These are phyloP conservation scores for Cyclotella choctawhatcheeana DNA, from an alignment of 108 stramenopile genomes.

Conservation along the genomic window DNA sequence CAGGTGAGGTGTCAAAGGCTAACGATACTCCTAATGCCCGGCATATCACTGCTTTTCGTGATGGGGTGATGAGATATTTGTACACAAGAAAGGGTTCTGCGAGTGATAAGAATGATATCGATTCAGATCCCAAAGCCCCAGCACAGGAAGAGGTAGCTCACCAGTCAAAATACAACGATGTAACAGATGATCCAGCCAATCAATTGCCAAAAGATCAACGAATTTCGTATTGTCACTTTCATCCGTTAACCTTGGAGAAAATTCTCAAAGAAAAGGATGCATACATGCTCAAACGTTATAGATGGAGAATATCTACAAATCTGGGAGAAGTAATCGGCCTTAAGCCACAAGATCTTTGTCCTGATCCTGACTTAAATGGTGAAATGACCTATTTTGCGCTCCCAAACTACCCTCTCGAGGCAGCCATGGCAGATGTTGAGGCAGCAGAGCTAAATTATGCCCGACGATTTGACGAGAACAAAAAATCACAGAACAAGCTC, in stretches of 20 bases:
- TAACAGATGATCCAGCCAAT: neutral
- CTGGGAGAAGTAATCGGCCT: conserved; percentile 14
- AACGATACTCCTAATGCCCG: neutral
- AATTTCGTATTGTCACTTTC: conserved; percentile 17
- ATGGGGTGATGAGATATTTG: conserved; percentile 11
- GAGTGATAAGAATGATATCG: neutral
- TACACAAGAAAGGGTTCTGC: neutral
- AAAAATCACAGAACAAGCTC: neutral
- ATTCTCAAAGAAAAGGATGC: neutral
- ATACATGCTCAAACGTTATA: conserved; percentile 6
- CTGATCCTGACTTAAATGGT: conserved; percentile 12
- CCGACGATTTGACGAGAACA: neutral
- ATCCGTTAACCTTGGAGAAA: conserved; percentile 4
- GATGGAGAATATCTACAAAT: conserved; percentile 10
- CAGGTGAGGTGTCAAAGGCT: neutral
- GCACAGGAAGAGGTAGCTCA: neutral
- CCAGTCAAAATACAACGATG: neutral
- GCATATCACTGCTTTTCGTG: conserved; percentile 2
- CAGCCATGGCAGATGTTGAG: conserved; percentile 4
- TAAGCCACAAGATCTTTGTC: neutral
- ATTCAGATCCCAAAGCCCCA: too few relatives aligned
- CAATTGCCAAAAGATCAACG: conserved; percentile 3
- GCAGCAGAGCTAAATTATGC: conserved; percentile 1
- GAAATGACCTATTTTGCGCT: conserved; percentile 13
- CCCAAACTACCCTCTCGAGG: conserved; percentile 13